Conservation (phyloP, 139 green algal species). For the Nannochloris sp. region DNA sequence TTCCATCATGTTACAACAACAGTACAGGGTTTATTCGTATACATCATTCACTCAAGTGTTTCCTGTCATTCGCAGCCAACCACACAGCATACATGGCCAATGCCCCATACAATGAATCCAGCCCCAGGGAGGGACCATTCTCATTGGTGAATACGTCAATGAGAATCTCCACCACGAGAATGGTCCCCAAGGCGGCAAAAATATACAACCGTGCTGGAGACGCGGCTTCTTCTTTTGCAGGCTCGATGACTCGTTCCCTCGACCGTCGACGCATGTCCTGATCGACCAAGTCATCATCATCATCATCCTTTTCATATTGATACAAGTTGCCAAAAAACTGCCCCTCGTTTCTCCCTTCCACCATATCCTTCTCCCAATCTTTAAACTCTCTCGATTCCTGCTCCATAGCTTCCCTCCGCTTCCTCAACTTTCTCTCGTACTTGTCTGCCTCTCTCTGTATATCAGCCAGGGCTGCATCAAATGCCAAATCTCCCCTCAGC, state of each 20-base stretch:
- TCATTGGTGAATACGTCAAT: slow-evolving; percentile 13
- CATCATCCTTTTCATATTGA: slow-evolving; percentile 3
- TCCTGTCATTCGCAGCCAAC: slow-evolving; percentile 14
- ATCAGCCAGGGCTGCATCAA: slow-evolving; percentile 40
- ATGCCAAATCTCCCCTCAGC: slow-evolving; percentile 27
- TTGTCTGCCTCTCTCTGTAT: slow-evolving; percentile 41
- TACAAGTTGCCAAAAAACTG: slow-evolving; percentile 49
- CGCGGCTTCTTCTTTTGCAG: slow-evolving; percentile 10
- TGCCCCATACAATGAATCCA: slow-evolving; percentile 20
- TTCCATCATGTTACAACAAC: too few relatives aligned
- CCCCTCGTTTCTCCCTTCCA: slow-evolving; percentile 24
- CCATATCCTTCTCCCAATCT: slow-evolving; percentile 35
- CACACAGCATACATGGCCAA: slow-evolving; percentile 10
- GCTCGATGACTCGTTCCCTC: slow-evolving; percentile 10
- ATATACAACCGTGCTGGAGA: slow-evolving; percentile 16
- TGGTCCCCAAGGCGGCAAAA: slow-evolving; percentile 13
- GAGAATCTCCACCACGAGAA: slow-evolving; percentile 9
- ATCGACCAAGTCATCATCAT: slow-evolving; percentile 2
- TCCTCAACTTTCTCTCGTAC: slow-evolving; percentile 35
- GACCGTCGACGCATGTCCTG: slow-evolving; percentile 14
- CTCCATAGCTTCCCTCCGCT: slow-evolving; percentile 22
- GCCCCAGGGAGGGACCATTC: slow-evolving; percentile 14
- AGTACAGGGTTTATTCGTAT: neutral
- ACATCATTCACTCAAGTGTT: slow-evolving; percentile 2
- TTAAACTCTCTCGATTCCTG: slow-evolving; percentile 20